phyloP scores from a whole-genome alignment of 352 stramenopile species.

The Phytopythium chamaehyphon region DNA sequence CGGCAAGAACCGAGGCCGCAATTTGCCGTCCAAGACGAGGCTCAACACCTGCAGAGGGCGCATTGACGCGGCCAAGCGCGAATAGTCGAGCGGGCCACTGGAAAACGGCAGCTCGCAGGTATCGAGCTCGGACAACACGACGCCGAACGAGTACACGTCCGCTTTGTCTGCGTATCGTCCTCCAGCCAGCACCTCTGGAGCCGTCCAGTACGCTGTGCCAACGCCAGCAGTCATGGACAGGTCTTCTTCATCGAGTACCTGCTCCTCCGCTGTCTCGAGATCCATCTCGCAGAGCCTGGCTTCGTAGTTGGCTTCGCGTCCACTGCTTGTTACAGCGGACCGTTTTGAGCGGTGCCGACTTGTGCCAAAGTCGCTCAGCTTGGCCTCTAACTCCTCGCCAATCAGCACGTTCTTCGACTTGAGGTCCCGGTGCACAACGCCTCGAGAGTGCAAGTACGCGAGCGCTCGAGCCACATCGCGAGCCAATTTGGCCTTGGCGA shows the following conservation, averaged over 20 bases:
- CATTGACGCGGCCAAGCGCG: conserved; percentile 11
- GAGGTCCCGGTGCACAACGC: conserved; percentile 66
- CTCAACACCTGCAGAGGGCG: conserved; percentile 26
- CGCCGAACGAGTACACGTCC: conserved; percentile 21
- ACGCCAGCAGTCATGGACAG: conserved; percentile 30
- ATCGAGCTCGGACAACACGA: conserved; percentile 19
- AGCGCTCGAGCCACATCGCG: conserved; percentile 18
- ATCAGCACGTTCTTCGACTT: conserved; percentile 75
- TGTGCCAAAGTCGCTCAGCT: conserved; percentile 42
- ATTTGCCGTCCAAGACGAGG: conserved; percentile 20
- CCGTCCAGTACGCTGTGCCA: conserved; percentile 33
- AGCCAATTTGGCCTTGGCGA: conserved; percentile 17
- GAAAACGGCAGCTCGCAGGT: conserved; percentile 18
- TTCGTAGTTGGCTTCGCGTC: no score
- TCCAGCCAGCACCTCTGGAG: conserved; percentile 35
- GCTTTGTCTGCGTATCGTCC: conserved; percentile 31
- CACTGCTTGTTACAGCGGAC: no score
- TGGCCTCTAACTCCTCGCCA: conserved; percentile 19
- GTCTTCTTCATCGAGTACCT: conserved; percentile 6
- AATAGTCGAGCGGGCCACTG: conserved; percentile 9
- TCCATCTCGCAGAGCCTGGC: no score
- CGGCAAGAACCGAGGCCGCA: conserved; percentile 15
- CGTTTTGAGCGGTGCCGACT: conserved; percentile 4
- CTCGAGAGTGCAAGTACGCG: conserved; percentile 18
- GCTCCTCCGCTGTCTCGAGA: no score